Percentiles rank a stretch among this genome's conserved stretches.
Conservation (phyloP, 176 grass and related monocot genomes). For the Olyra latifolia region DNA sequence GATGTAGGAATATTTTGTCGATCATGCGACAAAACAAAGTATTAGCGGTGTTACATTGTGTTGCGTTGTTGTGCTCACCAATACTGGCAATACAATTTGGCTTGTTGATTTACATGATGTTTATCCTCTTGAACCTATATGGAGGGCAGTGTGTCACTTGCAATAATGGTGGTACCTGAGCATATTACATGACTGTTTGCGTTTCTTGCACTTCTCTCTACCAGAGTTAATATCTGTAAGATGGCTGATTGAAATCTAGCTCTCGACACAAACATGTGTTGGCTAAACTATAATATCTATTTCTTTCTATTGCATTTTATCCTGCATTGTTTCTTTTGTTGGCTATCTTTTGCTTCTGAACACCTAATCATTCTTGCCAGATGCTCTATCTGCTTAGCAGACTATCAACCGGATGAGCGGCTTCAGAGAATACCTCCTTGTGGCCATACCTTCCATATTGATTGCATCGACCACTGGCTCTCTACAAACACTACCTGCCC, state of each 20-base stretch:
- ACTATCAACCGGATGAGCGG: conserved; percentile 81
- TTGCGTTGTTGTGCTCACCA: not conserved
- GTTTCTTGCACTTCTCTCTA: not conserved
- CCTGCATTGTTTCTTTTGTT: not conserved
- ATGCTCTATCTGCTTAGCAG: conserved; percentile 94
- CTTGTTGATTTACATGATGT: not conserved
- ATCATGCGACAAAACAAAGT: not conserved
- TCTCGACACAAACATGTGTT: not conserved
- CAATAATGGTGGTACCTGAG: not conserved
- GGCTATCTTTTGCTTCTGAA: conserved; percentile 22
- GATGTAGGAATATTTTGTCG: not conserved
- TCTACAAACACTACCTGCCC: conserved; percentile 84
- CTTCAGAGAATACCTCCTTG: conserved; percentile 90
- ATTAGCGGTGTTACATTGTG: not conserved
- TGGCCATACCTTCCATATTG: conserved; percentile 92
- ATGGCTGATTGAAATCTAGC: not conserved
- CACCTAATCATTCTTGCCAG: conserved; percentile 35
- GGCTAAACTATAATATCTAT: not conserved
- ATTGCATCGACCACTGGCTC: conserved; percentile 92
- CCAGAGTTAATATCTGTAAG: not conserved
- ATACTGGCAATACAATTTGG: not conserved
- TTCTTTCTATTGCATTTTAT: not conserved
- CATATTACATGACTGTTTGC: not conserved
- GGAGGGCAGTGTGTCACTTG: not conserved
- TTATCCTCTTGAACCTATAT: conserved; percentile 6